Conservation (phyloP, 2,329 filamentous ascomycete species). For the Venturia nashicola region DNA sequence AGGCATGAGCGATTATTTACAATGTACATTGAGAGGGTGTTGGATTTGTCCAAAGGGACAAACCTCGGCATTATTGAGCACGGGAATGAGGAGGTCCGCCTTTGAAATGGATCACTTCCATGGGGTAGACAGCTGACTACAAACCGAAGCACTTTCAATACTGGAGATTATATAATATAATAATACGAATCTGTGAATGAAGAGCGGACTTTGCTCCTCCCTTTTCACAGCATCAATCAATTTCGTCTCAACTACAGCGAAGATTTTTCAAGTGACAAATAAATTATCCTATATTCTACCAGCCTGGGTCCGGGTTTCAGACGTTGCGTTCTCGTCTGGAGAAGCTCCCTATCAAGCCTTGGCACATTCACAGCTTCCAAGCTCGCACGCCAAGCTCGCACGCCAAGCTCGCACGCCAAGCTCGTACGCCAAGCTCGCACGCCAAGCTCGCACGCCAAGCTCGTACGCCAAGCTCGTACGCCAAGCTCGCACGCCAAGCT, state of each 20-base stretch:
- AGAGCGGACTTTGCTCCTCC: neutral
- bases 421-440: too few species aligned
- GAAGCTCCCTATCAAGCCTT: neutral
- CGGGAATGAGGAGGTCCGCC: neutral
- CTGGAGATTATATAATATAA: neutral
- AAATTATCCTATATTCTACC: neutral
- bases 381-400: too few species aligned
- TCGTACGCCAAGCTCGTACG: too few species aligned
- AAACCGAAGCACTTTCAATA: neutral
- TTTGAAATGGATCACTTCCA: neutral
- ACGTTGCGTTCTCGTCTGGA: neutral
- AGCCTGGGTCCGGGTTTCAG: too few species aligned
- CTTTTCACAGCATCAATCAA: neutral
- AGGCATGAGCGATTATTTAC: conserved; percentile 1
- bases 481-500: too few species aligned
- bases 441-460: too few species aligned
- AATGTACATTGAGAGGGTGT: neutral
- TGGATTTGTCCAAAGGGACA: neutral
- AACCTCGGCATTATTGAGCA: neutral
- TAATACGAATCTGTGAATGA: too few species aligned
- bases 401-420: too few species aligned
- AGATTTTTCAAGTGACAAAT: neutral
- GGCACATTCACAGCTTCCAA: neutral
- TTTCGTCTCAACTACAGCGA: neutral
- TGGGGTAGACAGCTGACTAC: neutral